These are phyloP conservation scores for Potentilla sterilis DNA, from an alignment of 306 rosid species.

Conservation along the genomic window DNA sequence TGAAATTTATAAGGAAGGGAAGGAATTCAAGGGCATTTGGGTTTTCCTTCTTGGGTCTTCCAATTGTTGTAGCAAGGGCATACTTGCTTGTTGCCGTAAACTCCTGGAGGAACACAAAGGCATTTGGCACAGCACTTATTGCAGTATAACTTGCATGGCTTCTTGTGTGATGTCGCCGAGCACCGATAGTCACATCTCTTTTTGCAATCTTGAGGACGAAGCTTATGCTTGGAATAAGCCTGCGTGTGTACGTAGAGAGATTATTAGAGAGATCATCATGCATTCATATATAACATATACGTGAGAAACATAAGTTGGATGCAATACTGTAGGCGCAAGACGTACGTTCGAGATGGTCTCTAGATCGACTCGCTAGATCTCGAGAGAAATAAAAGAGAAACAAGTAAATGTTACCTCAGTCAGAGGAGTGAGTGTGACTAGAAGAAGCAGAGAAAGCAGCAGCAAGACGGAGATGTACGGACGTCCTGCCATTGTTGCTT, in stretches of 20 bases:
- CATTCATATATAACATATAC: too few relatives aligned
- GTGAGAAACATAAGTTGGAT: neutral
- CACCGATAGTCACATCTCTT: constrained; percentile 65
- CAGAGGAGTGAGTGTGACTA: constrained; percentile 51
- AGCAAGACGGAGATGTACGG: constrained; percentile 38
- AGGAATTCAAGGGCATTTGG: constrained; percentile 73
- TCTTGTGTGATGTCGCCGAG: constrained; percentile 87
- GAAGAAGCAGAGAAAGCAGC: constrained; percentile 51
- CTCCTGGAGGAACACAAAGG: constrained; percentile 84
- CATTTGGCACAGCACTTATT: constrained; percentile 77
- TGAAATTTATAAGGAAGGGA: neutral
- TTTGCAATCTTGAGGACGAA: constrained; percentile 65
- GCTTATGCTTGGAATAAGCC: constrained; percentile 53
- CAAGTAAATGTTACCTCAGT: constrained; percentile 42
- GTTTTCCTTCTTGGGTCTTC: constrained; percentile 91
- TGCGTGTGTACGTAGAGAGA: constrained; percentile 13
- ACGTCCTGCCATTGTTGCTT: constrained; percentile 39
- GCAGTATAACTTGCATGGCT: constrained; percentile 95
- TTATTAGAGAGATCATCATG: neutral
- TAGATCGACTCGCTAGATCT: neutral
- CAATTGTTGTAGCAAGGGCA: constrained; percentile 94
- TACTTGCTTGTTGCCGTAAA: constrained; percentile 65
- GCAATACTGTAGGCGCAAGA: neutral
- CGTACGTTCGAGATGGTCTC: neutral
- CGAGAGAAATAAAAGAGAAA: neutral